Conservation (phyloP, 495 filamentous ascomycete species). For the Talaromyces proteolyticus region DNA sequence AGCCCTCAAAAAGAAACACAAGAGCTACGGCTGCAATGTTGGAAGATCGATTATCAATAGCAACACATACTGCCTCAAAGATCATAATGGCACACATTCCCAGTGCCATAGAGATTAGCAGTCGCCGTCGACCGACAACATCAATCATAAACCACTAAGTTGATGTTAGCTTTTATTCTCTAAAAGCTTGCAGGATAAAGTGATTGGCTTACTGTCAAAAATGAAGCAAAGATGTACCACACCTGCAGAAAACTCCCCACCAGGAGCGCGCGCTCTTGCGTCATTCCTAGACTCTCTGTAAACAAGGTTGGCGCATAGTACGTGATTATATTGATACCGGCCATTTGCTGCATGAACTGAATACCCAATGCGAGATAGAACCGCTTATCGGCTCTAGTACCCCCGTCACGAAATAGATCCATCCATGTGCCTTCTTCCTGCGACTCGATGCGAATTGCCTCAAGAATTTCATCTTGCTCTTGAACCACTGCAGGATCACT, state of each 20-base stretch:
- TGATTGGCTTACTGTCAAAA: slow-evolving; percentile 21
- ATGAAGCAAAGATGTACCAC: slow-evolving; percentile 25
- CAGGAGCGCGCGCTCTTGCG: slow-evolving; percentile 16
- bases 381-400: slow-evolving; percentile 19
- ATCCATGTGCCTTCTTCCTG: slow-evolving; percentile 4
- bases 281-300: slow-evolving; percentile 17
- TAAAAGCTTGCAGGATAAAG: slow-evolving; percentile 17
- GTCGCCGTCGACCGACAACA: slow-evolving; percentile 5
- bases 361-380: slow-evolving; percentile 26
- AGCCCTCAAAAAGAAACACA: slow-evolving; percentile 26
- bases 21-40: slow-evolving; percentile 22
- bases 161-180: neutral
- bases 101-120: slow-evolving; percentile 24
- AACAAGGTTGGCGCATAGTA: slow-evolving; percentile 27
- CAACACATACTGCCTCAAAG: slow-evolving; percentile 20
- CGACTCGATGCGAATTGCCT: neutral
- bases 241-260: slow-evolving; percentile 18
- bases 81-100: slow-evolving; percentile 23
- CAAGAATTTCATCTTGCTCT: slow-evolving; percentile 11
- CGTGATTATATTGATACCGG: slow-evolving; percentile 27
- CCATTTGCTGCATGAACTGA: slow-evolving; percentile 32
- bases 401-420: slow-evolving; percentile 17
- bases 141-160: slow-evolving; percentile 25
- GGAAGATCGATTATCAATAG: slow-evolving; percentile 10
- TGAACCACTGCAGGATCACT: slow-evolving; percentile 17